Percentiles rank a stretch among this genome's conserved stretches.
phyloP scores from a whole-genome alignment of 139 green algal genomes.

The Klebsormidium nitens region DNA sequence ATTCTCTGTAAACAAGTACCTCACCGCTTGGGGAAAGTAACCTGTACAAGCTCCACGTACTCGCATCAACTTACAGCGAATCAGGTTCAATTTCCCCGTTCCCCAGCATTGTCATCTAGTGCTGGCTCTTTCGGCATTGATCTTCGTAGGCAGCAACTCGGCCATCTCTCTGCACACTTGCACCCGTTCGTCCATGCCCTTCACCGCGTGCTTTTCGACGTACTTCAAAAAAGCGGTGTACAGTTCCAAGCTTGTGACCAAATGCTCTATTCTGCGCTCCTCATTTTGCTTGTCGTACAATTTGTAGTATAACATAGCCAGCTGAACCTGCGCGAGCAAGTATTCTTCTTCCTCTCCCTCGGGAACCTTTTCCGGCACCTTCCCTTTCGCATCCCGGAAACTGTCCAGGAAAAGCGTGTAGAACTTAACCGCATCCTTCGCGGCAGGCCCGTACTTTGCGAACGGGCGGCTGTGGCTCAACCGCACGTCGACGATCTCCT shows the following conservation, averaged over 20 bases:
- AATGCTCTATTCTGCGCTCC: neutral
- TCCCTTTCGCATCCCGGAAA: neutral
- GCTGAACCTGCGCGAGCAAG: neutral
- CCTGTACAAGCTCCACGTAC: too few relatives aligned
- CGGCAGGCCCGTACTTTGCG: neutral
- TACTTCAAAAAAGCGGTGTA: neutral
- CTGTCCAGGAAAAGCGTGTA: neutral
- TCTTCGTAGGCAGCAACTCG: neutral
- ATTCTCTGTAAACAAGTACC: too few relatives aligned
- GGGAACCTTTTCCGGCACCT: neutral
- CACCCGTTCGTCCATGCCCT: neutral
- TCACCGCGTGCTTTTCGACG: neutral
- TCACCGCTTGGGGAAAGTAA: too few relatives aligned
- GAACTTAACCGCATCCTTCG: neutral
- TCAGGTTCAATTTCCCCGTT: too few relatives aligned
- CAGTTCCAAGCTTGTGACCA: neutral
- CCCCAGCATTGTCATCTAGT: too few relatives aligned
- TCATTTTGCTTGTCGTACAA: neutral
- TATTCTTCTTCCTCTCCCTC: neutral
- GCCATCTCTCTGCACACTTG: neutral
- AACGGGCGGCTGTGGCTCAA: neutral
- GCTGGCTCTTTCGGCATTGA: too few relatives aligned
- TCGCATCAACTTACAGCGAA: too few relatives aligned
- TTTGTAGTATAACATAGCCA: neutral
- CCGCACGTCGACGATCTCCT: neutral